Base-by-base conservation (phyloP, 1,139 yeast species). In the Geotrichum klebahnii region DNA sequence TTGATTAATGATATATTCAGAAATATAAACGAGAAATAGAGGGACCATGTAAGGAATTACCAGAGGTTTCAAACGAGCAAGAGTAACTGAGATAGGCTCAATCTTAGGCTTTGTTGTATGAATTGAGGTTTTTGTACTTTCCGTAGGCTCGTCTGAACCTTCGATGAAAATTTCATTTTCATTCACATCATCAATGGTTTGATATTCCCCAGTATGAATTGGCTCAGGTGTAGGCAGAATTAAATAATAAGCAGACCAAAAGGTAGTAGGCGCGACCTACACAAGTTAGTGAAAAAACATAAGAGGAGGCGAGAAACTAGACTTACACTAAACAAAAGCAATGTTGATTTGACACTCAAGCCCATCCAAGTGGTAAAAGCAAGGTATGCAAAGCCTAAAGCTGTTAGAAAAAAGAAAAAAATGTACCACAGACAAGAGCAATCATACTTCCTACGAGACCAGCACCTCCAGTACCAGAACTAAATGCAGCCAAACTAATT, bases 391-490 rank as follows among this genome's bases (percentile, higher is more conserved):
- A 79, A 79, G 26, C 45, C 45, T 42, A 14, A 3, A 9, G 16
- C 14, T 9, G 39, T 28, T 23, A 46, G 12, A 16, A 23, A 41
- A 59, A 22, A 38, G 10, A 17, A 9, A 39, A 26, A 6, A 14
- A 39, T 5, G 3, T 23, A n/a, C n/a, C n/a, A n/a, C n/a, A 3
- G 28, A 14, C 22, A 24, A 19, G 2, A 16, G 19, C 45, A n/a
- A n/a, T n/a, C n/a, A 20, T 31, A 42, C 95, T 82, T 0, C 97
- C 98, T 19, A 80, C 76, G 2, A 90, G 67, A 0, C 97, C 97
- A 0, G 98, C 97, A 10, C 88, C 95, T 0, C 97, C 97, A 0
- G 97, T 92, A 0, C 98, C 98, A 12, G 89, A 78, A 33, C 95
- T 84, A 78, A 94, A 92, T 0, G 95, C 97, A 44, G 85, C 81